These are phyloP conservation scores for Fraxinus greggii DNA, from an alignment of 305 asterid genomes.

Conservation along the genomic window DNA sequence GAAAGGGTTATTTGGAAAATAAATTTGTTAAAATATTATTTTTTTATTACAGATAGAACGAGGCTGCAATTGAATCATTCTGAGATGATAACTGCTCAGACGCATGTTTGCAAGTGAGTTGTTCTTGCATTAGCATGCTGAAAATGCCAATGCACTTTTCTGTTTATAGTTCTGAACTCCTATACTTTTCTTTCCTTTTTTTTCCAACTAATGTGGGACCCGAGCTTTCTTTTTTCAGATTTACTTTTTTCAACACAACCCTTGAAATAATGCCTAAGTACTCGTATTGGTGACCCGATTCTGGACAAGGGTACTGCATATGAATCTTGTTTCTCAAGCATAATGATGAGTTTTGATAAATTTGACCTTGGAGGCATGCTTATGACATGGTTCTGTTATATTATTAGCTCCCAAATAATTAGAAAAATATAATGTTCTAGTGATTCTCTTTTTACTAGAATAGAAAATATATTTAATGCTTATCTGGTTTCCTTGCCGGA, in stretches of 20 bases:
- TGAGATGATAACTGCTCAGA: constrained; percentile 64
- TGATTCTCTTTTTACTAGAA: neutral
- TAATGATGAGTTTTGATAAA: neutral
- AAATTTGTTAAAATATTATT: neutral
- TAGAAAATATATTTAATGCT: neutral
- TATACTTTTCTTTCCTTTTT: neutral
- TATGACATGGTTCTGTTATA: neutral
- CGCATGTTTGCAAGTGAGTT: constrained; percentile 71
- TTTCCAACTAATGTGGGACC: neutral
- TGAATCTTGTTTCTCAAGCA: neutral
- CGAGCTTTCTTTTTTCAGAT: neutral
- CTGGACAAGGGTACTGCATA: neutral
- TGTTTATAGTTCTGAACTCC: neutral
- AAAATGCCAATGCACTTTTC: neutral
- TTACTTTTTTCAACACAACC: neutral
- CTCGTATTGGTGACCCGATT: neutral
- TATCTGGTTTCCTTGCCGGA: neutral
- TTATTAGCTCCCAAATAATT: neutral
- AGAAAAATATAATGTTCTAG: neutral
- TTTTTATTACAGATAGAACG: constrained; percentile 59
- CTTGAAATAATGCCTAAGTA: neutral
- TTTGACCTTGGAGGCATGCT: neutral
- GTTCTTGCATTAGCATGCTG: constrained; percentile 16
- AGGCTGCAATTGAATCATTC: constrained; percentile 72
- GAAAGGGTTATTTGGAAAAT: neutral